These are phyloP conservation scores for Begonia masoniana DNA, from an alignment of 306 rosid genomes.

Conservation along the genomic window DNA sequence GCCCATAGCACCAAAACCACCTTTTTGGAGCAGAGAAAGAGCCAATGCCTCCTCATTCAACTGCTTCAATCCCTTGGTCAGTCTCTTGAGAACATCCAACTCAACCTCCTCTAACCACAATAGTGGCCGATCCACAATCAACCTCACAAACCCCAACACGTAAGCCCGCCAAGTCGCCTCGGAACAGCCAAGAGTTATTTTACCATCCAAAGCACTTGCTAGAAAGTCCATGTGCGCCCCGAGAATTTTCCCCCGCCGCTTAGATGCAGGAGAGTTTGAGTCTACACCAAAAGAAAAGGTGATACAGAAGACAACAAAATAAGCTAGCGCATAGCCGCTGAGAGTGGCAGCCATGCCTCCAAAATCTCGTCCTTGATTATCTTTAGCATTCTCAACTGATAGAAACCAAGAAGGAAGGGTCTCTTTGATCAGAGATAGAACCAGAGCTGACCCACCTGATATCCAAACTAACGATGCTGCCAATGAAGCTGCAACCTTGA, in stretches of 20 bases:
- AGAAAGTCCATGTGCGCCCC: conserved; percentile 60
- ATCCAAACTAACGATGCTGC: conserved; percentile 85
- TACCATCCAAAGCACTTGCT: conserved; percentile 44
- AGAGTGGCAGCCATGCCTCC: conserved; percentile 56
- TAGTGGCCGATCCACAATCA: conserved; percentile 56
- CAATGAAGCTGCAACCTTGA: conserved; percentile 72
- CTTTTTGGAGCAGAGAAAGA: conserved; percentile 53
- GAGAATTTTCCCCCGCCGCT: conserved; percentile 40
- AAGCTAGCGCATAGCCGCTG: conserved; percentile 72
- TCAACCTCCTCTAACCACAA: conserved; percentile 55
- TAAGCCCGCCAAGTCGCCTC: conserved; percentile 61
- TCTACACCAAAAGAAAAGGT: conserved; percentile 81
- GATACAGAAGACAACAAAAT: conserved; percentile 49
- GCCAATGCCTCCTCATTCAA: conserved; percentile 72
- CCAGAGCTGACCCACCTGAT: conserved; percentile 62
- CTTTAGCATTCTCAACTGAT: conserved; percentile 23
- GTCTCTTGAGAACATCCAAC: conserved; percentile 44
- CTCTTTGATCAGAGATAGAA: conserved; percentile 57
- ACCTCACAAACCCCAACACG: conserved; percentile 52
- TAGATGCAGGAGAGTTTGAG: conserved; percentile 24
- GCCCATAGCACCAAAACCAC: conserved; percentile 69
- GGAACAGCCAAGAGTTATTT: conserved; percentile 45
- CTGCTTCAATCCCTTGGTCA: conserved; percentile 52
- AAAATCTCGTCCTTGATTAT: conserved; percentile 40
- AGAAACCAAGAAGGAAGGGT: conserved; percentile 80